Evolutionary conservation across 2,329 filamentous ascomycete genomes (phyloP).

Genomic region (Calonectria pseudoturangicola): DNA sequence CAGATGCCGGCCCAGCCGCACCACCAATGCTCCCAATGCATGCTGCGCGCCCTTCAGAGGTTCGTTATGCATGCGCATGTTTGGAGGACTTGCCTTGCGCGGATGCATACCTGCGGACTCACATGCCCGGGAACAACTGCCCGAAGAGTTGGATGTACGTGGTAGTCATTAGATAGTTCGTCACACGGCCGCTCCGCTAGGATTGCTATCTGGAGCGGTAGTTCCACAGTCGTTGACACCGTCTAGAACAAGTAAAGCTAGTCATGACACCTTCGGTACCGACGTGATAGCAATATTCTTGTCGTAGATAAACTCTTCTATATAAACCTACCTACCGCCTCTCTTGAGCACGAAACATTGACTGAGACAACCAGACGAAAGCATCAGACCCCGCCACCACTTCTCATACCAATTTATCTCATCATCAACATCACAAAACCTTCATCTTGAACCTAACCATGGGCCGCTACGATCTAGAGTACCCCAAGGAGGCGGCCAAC

Average conservation of each 20-base stretch:
- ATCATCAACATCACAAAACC: neutral
- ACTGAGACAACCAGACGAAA: slow-evolving; percentile 5
- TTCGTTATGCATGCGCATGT: neutral
- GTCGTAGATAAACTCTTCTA: neutral
- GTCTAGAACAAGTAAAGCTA: slow-evolving; percentile 18
- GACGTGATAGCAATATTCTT: slow-evolving; percentile 21
- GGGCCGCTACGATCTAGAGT: slow-evolving; percentile 69
- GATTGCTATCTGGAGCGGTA: slow-evolving; percentile 30
- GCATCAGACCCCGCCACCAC: neutral
- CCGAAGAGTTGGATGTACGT: neutral
- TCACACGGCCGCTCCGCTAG: slow-evolving; percentile 23
- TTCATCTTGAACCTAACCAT: slow-evolving; percentile 49
- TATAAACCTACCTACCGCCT: slow-evolving; percentile 18
- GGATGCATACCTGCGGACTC: slow-evolving; percentile 8
- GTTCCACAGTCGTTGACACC: slow-evolving; percentile 22
- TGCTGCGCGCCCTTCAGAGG: neutral
- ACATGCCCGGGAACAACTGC: slow-evolving; percentile 10
- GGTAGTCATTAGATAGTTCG: slow-evolving; percentile 14
- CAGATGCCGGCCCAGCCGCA: slow-evolving; percentile 48
- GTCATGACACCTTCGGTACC: slow-evolving; percentile 23
- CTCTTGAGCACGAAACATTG: neutral
- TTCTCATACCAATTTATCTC: neutral
- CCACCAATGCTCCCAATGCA: slow-evolving; percentile 31
- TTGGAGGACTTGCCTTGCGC: neutral
- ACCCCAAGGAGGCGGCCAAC: slow-evolving; percentile 78